Evolutionary conservation across 2,329 filamentous ascomycete species (phyloP).

Genomic region (Ophidiomyces ophidiicola): DNA sequence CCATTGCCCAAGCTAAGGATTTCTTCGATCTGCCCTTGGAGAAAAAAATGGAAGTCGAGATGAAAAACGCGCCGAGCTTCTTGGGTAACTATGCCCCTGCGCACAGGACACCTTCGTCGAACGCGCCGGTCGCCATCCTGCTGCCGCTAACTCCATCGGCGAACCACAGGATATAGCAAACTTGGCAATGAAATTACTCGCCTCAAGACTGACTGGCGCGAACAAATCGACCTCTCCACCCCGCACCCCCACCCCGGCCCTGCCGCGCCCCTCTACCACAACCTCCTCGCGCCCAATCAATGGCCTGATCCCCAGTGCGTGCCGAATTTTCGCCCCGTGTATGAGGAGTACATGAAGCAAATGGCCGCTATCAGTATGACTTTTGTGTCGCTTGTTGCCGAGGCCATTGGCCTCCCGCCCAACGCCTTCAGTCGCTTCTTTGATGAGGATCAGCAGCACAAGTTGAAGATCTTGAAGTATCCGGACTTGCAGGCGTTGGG

Average conservation of each 20-base stretch:
- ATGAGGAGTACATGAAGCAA: constrained; percentile 60
- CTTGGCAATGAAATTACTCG: constrained; percentile 55
- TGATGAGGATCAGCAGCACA: constrained; percentile 60
- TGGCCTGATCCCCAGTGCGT: constrained; percentile 57
- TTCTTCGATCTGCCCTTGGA: constrained; percentile 68
- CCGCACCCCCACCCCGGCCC: constrained; percentile 55
- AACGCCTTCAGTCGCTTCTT: constrained; percentile 69
- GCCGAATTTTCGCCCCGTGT: constrained; percentile 55
- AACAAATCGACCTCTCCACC: constrained; percentile 78
- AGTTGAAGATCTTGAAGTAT: constrained; percentile 81
- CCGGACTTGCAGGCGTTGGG: constrained; percentile 56
- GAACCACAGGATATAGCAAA: constrained; percentile 26
- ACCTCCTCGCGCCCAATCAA: constrained; percentile 64
- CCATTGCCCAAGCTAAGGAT: constrained; percentile 53
- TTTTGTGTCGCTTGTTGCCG: constrained; percentile 71
- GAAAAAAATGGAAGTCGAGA: constrained; percentile 64
- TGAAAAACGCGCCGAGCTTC: constrained; percentile 62
- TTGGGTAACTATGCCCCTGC: constrained; percentile 54
- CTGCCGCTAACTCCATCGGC: background rate
- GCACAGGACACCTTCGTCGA: constrained; percentile 54
- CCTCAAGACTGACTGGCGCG: constrained; percentile 62
- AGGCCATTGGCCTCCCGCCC: constrained; percentile 60
- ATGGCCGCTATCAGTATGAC: constrained; percentile 61
- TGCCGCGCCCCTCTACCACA: constrained; percentile 56
- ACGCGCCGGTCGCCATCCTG: constrained; percentile 21